Base-by-base conservation (phyloP, 805 yeast genomes). In the Metschnikowia dekortorum region DNA sequence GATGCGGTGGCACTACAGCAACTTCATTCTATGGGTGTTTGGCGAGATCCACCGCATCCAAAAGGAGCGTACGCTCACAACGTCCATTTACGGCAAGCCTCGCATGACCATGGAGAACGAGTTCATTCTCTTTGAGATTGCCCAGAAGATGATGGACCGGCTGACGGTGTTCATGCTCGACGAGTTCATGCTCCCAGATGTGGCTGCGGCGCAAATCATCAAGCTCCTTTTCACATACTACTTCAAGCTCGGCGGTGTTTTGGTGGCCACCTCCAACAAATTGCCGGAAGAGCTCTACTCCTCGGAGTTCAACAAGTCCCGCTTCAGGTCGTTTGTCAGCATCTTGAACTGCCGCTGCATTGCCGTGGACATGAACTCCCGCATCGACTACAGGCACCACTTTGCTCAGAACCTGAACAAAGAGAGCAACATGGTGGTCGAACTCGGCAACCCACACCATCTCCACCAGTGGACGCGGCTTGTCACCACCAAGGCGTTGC, bases 151-250 rank as follows among this genome's bases (percentile, higher is more conserved):
- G 82, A 76, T 85, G 31, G 64, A 68, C 11, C 74, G 73, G 52
- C 81, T 76, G 59, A 82, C 88, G 1, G 70, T 85, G 11, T 64
- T 85, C 52, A 71, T 85, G 64, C 65, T 85, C 38, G 91, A 85
- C 62, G 91, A 86, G 62, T 85, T 85, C 66, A 83, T 84, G 86
- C 61, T 85, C 31, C 91, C 91, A 0, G 91, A 85, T 61, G 74
- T 86, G 35, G 87, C 89, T 0, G 78, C 87, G 22, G 90, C 89
- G 1, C 85, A 83, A 58, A 82, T 85, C 35, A 69, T 85, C 50
- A 81, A 82, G 62, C 73, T 83, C 11, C 64, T 85, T 45, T 83
- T 85, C 65, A 81, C 85, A 0, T 83, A 80, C 61, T 85, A 80
- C 66, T 85, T 85, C 70, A 84, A 81, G 57, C 63, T 85, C 10